Evolutionary conservation across 495 filamentous ascomycete genomes (phyloP), one percentile per base, ranked within the genome.

Genomic region (Aspergillus homomorphus): DNA sequence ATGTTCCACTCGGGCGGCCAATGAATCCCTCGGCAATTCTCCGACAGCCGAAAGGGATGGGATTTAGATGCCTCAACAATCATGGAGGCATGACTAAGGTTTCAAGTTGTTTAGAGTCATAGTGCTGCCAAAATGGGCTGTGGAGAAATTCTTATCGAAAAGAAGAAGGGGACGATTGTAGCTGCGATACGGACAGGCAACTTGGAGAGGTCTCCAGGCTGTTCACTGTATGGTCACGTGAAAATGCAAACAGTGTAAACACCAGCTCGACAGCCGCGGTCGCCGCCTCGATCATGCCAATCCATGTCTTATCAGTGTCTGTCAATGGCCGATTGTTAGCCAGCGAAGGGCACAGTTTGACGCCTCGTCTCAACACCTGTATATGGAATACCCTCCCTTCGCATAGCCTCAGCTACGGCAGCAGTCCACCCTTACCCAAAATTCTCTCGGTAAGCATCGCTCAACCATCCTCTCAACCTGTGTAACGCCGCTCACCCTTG

Each of bases 161-260:
- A n/a, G n/a, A n/a, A n/a, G n/a, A n/a, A n/a, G n/a, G n/a, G n/a
- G n/a, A n/a, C n/a, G n/a, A n/a, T n/a, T n/a, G n/a, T n/a, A n/a
- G n/a, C n/a, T n/a, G n/a, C n/a, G n/a, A n/a, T n/a, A n/a, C n/a
- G n/a, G n/a, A n/a, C n/a, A n/a, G n/a, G n/a, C n/a, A n/a, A n/a
- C n/a, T n/a, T n/a, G n/a, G n/a, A n/a, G n/a, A n/a, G n/a, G n/a
- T n/a, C n/a, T n/a, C n/a, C n/a, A n/a, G n/a, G n/a, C n/a, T n/a
- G n/a, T n/a, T n/a, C n/a, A n/a, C n/a, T n/a, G n/a, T n/a, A n/a
- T n/a, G n/a, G n/a, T 38, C 33, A 38, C 33, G 45, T 55, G 45
- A 60, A 22, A 49, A 50, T 54, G 33, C 33, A 38, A 38, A 38
- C 33, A 38, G 7, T 38, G 33, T 12, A 38, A 38, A 38, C 33